Percentiles rank a stretch among this genome's conserved stretches.
Conservation (phyloP, 2,329 filamentous ascomycete species). For the Monilinia aucupariae region DNA sequence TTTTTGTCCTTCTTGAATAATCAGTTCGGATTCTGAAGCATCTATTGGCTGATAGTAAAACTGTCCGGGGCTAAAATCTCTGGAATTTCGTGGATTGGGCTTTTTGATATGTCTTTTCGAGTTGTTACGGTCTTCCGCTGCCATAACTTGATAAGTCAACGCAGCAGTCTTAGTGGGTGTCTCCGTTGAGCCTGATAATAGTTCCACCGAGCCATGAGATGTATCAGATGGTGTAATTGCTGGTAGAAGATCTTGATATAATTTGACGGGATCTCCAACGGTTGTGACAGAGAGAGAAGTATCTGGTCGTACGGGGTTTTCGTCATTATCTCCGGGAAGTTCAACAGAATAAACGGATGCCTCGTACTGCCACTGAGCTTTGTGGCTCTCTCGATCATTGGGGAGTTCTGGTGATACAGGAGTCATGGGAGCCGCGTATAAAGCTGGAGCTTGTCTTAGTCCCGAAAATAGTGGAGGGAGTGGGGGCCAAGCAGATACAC, state of each 20-base stretch:
- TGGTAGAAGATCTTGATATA: conserved; percentile 8
- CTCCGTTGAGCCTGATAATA: neutral
- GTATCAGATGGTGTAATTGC: neutral
- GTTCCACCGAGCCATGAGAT: neutral
- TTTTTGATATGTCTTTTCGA: neutral
- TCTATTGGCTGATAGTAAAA: neutral
- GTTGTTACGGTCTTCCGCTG: conserved; percentile 3
- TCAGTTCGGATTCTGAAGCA: neutral
- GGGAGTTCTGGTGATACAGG: neutral
- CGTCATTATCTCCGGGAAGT: neutral
- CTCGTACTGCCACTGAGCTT: neutral
- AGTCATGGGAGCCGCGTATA: neutral
- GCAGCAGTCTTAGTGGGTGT: neutral
- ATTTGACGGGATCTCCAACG: neutral
- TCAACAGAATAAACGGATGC: conserved; percentile 2
- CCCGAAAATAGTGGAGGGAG: neutral
- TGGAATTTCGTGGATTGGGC: conserved; percentile 1
- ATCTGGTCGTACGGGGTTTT: neutral
- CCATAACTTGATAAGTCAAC: neutral
- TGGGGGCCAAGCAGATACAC: conserved; percentile 19
- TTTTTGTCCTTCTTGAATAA: neutral
- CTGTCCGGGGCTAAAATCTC: neutral
- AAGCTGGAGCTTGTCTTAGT: neutral
- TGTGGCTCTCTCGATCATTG: neutral
- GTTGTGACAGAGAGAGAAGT: conserved; percentile 5